Evolutionary conservation across 192 early-diverging fungal species (phyloP).

Genomic region (Coemansia sp.): DNA sequence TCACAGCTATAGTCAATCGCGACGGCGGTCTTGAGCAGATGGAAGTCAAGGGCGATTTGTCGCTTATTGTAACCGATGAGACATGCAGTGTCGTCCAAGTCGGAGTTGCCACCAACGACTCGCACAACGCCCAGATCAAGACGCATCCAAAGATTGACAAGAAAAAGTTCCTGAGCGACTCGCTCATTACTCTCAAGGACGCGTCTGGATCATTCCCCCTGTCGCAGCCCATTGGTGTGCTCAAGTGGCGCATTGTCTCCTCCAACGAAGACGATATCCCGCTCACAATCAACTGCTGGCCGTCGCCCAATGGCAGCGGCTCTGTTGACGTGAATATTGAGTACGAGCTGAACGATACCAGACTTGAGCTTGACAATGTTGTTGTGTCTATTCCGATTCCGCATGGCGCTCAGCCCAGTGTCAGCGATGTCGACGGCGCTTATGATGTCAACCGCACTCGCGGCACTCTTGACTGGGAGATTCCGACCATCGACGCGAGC

Average conservation of each 20-base stretch:
- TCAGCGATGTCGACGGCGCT: conserved; percentile 81
- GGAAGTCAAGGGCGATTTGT: conserved; percentile 93
- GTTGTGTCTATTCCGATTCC: conserved; percentile 88
- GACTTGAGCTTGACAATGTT: conserved; percentile 84
- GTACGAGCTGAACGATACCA: conserved; percentile 82
- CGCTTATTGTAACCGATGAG: conserved; percentile 77
- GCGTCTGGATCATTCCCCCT: conserved; percentile 82
- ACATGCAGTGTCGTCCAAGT: conserved; percentile 66
- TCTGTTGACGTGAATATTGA: conserved; percentile 95
- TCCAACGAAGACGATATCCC: conserved; percentile 84
- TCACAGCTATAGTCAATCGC: conserved; percentile 77
- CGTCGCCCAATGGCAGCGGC: conserved; percentile 85
- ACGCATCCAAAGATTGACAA: conserved; percentile 99
- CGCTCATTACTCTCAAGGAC: conserved; percentile 80
- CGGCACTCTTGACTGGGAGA: conserved; percentile 82
- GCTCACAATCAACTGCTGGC: conserved; percentile 94
- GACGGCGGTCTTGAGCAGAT: conserved; percentile 92
- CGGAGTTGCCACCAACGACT: conserved; percentile 61
- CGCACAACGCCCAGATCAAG: conserved; percentile 83
- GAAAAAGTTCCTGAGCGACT: conserved; percentile 71
- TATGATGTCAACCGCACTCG: conserved; percentile 76
- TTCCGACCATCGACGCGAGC: conserved; percentile 70
- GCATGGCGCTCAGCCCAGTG: conserved; percentile 68
- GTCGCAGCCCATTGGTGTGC: conserved; percentile 78
- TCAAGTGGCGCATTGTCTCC: conserved; percentile 88